Conservation (phyloP, 352 stramenopile genomes). For the Phytophthora idaei region DNA sequence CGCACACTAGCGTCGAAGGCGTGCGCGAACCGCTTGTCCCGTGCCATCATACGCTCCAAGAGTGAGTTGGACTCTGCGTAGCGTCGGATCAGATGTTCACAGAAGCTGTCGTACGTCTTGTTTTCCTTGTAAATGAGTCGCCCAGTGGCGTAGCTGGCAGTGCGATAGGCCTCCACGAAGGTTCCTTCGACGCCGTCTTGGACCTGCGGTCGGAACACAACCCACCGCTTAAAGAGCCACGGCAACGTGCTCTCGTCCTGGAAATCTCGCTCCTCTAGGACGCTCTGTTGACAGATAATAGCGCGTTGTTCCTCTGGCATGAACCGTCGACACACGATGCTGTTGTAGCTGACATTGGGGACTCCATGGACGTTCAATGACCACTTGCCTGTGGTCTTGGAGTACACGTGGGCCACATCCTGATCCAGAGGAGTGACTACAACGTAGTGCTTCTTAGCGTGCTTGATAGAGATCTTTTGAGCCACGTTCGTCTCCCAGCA, state of each 20-base stretch:
- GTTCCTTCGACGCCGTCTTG: conserved; percentile 79
- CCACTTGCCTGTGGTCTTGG: conserved; percentile 87
- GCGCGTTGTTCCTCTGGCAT: conserved; percentile 58
- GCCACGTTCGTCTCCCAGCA: conserved; percentile 88
- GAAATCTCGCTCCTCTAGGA: conserved; percentile 85
- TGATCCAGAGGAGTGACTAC: conserved; percentile 74
- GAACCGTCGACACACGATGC: conserved; percentile 67
- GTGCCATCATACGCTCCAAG: conserved; percentile 85
- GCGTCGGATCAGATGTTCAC: conserved; percentile 85
- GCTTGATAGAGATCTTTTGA: conserved; percentile 78
- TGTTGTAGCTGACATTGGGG: conserved; percentile 89
- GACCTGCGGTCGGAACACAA: conserved; percentile 78
- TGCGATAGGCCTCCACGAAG: conserved; percentile 83
- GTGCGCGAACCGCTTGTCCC: conserved; percentile 74
- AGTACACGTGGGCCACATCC: conserved; percentile 85
- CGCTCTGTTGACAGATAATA: conserved; percentile 87
- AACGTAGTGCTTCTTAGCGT: conserved; percentile 82
- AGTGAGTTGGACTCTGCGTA: conserved; percentile 87
- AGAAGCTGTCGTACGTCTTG: conserved; percentile 91
- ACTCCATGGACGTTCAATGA: conserved; percentile 84
- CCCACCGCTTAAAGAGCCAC: conserved; percentile 90
- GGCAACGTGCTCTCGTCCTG: conserved; percentile 78
- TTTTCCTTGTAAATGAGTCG: conserved; percentile 89
- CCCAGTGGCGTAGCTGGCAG: conserved; percentile 83
- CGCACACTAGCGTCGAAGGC: conserved; percentile 45